Percentiles rank a stretch among this genome's conserved stretches.
phyloP scores from a whole-genome alignment of 2,329 filamentous ascomycete genomes.

The Pyrenophora graminea region DNA sequence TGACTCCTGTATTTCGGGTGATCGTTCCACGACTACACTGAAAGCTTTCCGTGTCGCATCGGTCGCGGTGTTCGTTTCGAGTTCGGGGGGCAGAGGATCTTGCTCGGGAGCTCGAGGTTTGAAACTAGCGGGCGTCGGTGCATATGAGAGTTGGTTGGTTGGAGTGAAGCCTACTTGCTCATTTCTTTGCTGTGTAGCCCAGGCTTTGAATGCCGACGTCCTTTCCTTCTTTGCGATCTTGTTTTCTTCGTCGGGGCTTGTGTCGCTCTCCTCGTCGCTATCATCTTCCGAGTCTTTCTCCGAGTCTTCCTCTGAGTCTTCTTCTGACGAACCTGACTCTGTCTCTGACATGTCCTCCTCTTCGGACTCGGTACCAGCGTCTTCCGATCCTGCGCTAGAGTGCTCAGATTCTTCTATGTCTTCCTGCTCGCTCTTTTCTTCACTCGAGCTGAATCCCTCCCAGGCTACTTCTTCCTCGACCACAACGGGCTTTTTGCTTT shows the following conservation, averaged over 20 bases:
- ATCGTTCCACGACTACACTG: constrained; percentile 71
- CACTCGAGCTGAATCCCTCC: constrained; percentile 64
- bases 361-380: constrained; percentile 7
- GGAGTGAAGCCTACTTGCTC: constrained; percentile 74
- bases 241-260: constrained; percentile 41
- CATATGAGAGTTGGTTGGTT: constrained; percentile 45
- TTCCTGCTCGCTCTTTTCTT: constrained; percentile 30
- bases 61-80: constrained; percentile 60
- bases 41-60: constrained; percentile 72
- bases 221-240: constrained; percentile 50
- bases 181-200: constrained; percentile 87
- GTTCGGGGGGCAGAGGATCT: constrained; percentile 70
- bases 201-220: constrained; percentile 83
- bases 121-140: constrained; percentile 64
- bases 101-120: constrained; percentile 69
- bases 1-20: constrained; percentile 74
- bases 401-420: constrained; percentile 27
- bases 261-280: constrained; percentile 36
- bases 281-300: constrained; percentile 41
- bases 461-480: constrained; percentile 59
- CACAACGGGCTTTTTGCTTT: constrained; percentile 43
- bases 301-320: constrained; percentile 10
- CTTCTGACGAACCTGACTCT: constrained; percentile 23
- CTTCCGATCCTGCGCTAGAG: constrained; percentile 15
- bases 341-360: constrained; percentile 13